Evolutionary conservation across 352 stramenopile species (phyloP).

Genomic region (Globisporangium apiculatum): DNA sequence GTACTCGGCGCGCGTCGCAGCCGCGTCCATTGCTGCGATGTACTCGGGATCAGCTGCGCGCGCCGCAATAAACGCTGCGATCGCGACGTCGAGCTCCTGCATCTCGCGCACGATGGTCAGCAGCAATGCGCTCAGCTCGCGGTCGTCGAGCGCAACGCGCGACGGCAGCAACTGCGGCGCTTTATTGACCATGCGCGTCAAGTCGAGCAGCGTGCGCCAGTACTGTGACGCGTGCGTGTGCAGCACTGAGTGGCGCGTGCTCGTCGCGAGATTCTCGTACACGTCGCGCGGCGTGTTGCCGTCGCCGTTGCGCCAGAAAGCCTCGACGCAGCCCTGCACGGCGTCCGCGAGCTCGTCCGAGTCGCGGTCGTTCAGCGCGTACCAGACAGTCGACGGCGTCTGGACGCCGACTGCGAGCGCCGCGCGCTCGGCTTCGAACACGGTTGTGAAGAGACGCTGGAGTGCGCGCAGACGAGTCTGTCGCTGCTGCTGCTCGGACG

Average conservation of each 20-base stretch:
- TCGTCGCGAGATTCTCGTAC: constrained; percentile 24
- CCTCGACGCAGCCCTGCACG: constrained; percentile 35
- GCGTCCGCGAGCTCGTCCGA: constrained; percentile 51
- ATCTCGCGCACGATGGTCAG: constrained; percentile 16
- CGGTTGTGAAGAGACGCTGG: constrained; percentile 23
- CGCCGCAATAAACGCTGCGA: constrained; percentile 23
- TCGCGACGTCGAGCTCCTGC: constrained; percentile 17
- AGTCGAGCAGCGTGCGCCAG: constrained; percentile 23
- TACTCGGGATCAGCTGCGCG: constrained; percentile 28
- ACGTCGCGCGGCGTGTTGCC: constrained; percentile 18
- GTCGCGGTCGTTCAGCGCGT: constrained; percentile 39
- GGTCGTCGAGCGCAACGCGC: constrained; percentile 24
- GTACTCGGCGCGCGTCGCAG: constrained; percentile 25
- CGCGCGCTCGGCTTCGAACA: constrained; percentile 35
- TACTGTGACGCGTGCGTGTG: constrained; percentile 36
- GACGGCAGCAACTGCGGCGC: constrained; percentile 14
- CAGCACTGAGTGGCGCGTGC: constrained; percentile 19
- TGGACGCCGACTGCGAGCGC: constrained; percentile 37
- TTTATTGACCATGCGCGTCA: constrained; percentile 18
- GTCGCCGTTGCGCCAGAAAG: constrained; percentile 15
- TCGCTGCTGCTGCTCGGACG: constrained; percentile 14
- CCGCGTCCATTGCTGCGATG: constrained; percentile 28
- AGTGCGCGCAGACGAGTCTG: constrained; percentile 23
- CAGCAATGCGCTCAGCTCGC: constrained; percentile 29
- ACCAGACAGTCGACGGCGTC: constrained; percentile 55